phyloP scores from a whole-genome alignment of 208 protist species.

The Acanthamoeba comandoni region DNA sequence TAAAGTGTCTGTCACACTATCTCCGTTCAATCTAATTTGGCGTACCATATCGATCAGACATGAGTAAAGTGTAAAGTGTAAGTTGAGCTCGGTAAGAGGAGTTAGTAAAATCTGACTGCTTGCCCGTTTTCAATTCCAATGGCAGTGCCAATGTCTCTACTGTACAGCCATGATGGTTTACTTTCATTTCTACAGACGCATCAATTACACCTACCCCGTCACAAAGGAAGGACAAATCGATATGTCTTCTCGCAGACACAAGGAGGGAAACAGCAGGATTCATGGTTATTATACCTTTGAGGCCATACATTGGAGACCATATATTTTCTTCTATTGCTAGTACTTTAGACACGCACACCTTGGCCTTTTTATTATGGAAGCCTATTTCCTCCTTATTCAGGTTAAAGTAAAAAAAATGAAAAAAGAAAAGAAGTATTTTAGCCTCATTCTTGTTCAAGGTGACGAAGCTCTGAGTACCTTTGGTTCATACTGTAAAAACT shows the following conservation, averaged over 20 bases:
- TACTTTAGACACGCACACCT: slow-evolving; percentile 76
- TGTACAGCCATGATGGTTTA: not conserved
- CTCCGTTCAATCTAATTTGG: not conserved
- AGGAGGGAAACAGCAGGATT: not conserved
- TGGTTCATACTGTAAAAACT: slow-evolving; percentile 7
- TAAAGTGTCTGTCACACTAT: too few species aligned
- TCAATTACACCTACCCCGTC: slow-evolving; percentile 74
- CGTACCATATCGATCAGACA: slow-evolving; percentile 81
- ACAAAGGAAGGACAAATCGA: not conserved
- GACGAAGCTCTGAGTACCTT: not conserved
- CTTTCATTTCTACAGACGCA: slow-evolving; percentile 77
- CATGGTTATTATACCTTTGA: slow-evolving; percentile 78
- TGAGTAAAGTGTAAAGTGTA: slow-evolving; percentile 81
- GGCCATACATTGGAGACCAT: slow-evolving; percentile 83
- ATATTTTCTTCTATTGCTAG: slow-evolving; percentile 77
- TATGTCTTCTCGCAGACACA: not conserved
- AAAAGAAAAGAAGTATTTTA: not conserved
- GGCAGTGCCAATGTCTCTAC: slow-evolving; percentile 59
- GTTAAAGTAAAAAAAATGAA: not conserved
- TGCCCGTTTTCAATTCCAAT: slow-evolving; percentile 84
- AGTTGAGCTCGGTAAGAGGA: slow-evolving; percentile 76
- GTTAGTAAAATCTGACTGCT: slow-evolving; percentile 27
- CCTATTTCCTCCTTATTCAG: slow-evolving; percentile 2
- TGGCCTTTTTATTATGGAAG: not conserved
- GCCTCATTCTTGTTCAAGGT: not conserved